Evolutionary conservation across 2,329 filamentous ascomycete species (phyloP), one percentile per base, ranked within the genome.

Genomic region (Verticillium longisporum): DNA sequence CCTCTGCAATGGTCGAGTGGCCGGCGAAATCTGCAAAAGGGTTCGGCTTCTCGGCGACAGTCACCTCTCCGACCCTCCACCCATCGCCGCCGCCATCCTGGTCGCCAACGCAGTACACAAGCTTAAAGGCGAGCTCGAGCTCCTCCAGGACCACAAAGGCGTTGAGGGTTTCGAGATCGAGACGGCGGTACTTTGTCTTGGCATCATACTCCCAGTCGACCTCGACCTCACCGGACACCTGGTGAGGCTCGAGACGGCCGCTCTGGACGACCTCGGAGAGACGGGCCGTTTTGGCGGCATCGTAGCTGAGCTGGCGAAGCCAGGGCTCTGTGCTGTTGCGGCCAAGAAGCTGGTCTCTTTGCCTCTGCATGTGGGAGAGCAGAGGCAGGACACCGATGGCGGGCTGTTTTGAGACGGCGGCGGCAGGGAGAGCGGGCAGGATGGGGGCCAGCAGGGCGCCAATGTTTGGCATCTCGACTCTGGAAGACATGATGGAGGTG

Each of bases 171-270:
- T 95, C 91, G 55, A 83, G 75, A 68, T 95, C 91, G 41, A 91
- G 72, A n/a, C 89, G 80, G 62, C 84, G 80, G 74, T 88, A 94
- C 59, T 83, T 80, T 33, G 81, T 79, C 62, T 85, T 79, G 7
- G 85, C 81, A 61, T 91, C 88, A 61, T 80, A 81, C 68, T 86
- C 82, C 80, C 83, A 85, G 71, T 90, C 87, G 21, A 93, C 75
- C 74, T 94, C 90, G 60, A 94, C 84, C 72, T 93, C 90, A 60
- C 90, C 90, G 2, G 89, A 92, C 4, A 89, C 85, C 3, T 91
- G 91, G 68, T 95, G 91, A n/a, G 89, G 89, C 72, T 93, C 89
- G 36, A 94, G 78, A 55, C 81, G 76, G 59, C 89, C 84, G 61
- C 82, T 81, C 66, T 82, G 81, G 36, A 86, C 85, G 14, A 88